A percentile compares a stretch with the other conserved stretches of the same genome.
These are phyloP conservation scores for Fusarium torreyae DNA, from an alignment of 2,329 filamentous ascomycete genomes.

Conservation along the genomic window DNA sequence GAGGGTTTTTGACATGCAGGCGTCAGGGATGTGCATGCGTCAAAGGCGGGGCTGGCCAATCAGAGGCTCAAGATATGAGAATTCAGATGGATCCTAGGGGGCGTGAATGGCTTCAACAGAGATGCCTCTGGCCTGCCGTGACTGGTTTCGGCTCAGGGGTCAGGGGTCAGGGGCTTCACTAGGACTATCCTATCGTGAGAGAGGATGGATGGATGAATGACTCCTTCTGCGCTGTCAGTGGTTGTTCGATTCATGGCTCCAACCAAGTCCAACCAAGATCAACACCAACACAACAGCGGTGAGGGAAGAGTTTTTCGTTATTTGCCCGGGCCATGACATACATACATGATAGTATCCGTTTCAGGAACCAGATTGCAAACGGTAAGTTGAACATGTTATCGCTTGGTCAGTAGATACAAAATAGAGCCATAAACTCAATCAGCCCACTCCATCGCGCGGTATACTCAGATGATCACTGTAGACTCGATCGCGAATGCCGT, in stretches of 20 bases:
- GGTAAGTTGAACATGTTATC: constrained; percentile 15
- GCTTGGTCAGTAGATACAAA: constrained; percentile 2
- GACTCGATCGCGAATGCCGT: constrained; percentile 27
- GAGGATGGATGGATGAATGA: constrained; percentile 38
- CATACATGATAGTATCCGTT: background rate
- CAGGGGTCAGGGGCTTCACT: constrained; percentile 32
- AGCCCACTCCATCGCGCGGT: constrained; percentile 33
- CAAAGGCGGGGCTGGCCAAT: constrained; percentile 39
- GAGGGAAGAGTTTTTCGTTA: constrained; percentile 28
- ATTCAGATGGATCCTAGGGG: constrained; percentile 21
- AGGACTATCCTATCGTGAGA: constrained; percentile 14
- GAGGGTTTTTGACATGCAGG: constrained; percentile 42
- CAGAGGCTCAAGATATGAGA: background rate
- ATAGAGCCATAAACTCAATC: constrained; percentile 22
- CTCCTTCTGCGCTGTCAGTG: constrained; percentile 34
- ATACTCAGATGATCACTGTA: constrained; percentile 35
- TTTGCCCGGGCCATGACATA: background rate
- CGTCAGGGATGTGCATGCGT: constrained; percentile 36
- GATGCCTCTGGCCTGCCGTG: constrained; percentile 28
- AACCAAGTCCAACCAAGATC: constrained; percentile 20
- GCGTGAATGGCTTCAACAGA: constrained; percentile 31
- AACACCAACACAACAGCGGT: constrained; percentile 31
- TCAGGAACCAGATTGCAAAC: constrained; percentile 4
- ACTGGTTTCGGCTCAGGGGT: constrained; percentile 34
- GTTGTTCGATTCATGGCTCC: constrained; percentile 34